Evolutionary conservation across 805 yeast genomes (phyloP).

Genomic region (Teunomyces aglyptinius): DNA sequence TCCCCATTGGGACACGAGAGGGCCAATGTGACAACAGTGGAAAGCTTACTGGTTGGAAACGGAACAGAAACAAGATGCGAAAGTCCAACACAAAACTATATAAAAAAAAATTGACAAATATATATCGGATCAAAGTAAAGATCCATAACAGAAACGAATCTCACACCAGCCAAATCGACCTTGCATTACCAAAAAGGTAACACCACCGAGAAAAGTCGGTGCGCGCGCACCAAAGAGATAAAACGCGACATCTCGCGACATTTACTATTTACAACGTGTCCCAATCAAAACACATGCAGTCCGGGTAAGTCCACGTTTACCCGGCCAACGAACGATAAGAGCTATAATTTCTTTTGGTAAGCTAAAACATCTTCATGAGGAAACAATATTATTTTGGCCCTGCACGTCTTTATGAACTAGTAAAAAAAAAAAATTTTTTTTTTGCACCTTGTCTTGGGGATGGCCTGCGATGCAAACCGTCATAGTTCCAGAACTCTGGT

Average conservation of each 20-base stretch:
- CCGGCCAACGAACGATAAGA: background rate
- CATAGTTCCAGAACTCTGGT: background rate
- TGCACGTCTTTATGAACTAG: background rate
- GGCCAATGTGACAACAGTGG: no score
- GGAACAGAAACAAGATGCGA: no score
- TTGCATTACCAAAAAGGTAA: no score
- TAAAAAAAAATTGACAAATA: background rate
- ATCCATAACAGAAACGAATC: no score
- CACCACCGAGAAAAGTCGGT: background rate
- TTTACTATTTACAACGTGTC: background rate
- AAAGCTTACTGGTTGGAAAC: no score
- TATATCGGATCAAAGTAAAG: no score
- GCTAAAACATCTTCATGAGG: background rate
- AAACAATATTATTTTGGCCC: background rate
- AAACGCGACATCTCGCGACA: background rate
- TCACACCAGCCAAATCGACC: no score
- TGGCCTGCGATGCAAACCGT: background rate
- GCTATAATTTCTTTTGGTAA: background rate
- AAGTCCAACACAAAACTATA: background rate
- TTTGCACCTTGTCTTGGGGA: conserved; percentile 2
- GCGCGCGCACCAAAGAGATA: background rate
- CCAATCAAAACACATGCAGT: background rate
- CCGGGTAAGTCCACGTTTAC: background rate
- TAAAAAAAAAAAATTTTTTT: background rate
- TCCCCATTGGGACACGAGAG: background rate